Conservation (phyloP, 352 stramenopile species). For the Pythium apleroticum region DNA sequence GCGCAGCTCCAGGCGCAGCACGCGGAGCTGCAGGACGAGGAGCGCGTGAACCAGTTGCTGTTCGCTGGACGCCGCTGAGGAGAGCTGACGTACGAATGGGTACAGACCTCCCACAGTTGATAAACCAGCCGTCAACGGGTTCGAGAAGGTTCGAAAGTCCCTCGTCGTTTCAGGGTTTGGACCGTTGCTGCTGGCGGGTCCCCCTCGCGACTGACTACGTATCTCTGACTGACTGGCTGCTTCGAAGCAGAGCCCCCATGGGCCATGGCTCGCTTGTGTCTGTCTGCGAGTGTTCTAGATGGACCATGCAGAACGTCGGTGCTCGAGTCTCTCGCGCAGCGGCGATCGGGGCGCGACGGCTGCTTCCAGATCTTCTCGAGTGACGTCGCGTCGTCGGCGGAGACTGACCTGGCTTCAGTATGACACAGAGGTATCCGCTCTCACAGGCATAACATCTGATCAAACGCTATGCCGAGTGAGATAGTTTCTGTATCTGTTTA, state of each 20-base stretch:
- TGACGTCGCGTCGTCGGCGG: background rate
- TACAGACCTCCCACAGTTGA: constrained; percentile 18
- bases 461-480: too few species aligned
- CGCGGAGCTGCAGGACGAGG: constrained; percentile 22
- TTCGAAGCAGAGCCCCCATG: too few species aligned
- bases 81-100: background rate
- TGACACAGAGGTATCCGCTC: constrained; percentile 2
- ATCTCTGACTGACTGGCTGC: too few species aligned
- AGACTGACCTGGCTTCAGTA: constrained; percentile 3
- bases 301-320: background rate
- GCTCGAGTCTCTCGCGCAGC: background rate
- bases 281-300: background rate
- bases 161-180: background rate
- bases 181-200: background rate
- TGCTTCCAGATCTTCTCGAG: background rate
- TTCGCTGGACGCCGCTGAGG: constrained; percentile 1
- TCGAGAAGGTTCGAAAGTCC: constrained; percentile 29
- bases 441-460: background rate
- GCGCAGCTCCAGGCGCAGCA: constrained; percentile 4
- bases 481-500: constrained; percentile 11
- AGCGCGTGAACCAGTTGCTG: constrained; percentile 22
- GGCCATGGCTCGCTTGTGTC: too few species aligned
- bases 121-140: constrained; percentile 9
- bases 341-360: background rate
- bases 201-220: background rate